Conservation (phyloP, 2,329 filamentous ascomycete species). For the Harringtonia aguacate region DNA sequence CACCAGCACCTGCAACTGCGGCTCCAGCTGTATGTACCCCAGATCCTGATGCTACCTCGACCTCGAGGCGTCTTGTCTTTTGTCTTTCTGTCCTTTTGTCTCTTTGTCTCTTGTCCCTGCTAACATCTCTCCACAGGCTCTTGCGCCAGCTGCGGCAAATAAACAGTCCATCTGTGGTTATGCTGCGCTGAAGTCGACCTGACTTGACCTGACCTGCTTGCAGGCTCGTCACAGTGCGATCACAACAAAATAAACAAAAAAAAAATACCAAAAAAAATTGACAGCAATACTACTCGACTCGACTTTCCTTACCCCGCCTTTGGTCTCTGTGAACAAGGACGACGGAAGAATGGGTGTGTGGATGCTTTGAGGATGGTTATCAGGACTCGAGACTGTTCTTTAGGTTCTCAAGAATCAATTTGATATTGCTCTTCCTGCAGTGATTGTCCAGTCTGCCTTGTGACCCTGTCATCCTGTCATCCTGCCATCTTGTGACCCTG, state of each 20-base stretch:
- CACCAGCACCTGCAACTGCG: conserved; percentile 21
- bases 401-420: no score
- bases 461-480: no score
- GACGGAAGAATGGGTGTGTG: no score
- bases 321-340: no score
- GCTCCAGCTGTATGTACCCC: conserved; percentile 11
- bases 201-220: no score
- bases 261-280: neutral
- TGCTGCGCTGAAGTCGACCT: neutral
- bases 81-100: neutral
- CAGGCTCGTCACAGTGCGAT: neutral
- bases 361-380: no score
- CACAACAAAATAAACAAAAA: neutral
- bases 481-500: no score
- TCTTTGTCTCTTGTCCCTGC: conserved; percentile 7
- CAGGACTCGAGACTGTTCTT: no score
- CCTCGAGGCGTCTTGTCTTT: neutral
- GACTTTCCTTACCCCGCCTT: neutral
- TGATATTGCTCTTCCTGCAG: no score
- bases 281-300: neutral
- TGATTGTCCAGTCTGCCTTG: no score
- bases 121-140: conserved; percentile 19
- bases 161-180: conserved; percentile 9
- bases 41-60: no score
- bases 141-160: conserved; percentile 25